phyloP scores from a whole-genome alignment of 306 rosid genomes.

The Acacia acuminata region DNA sequence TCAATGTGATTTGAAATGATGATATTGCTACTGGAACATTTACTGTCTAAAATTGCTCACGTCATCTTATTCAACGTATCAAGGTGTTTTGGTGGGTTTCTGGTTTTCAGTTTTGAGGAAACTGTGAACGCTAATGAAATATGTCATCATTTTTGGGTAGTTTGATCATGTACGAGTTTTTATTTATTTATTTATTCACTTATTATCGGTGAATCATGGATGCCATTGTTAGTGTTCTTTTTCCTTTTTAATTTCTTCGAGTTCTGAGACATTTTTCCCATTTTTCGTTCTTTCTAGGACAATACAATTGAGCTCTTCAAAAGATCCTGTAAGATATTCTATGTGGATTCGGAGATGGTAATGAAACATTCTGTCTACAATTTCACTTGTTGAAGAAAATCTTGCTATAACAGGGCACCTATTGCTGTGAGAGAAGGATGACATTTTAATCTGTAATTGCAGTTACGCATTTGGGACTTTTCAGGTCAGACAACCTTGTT shows the following conservation, averaged over 20 bases:
- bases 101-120: slow-evolving; percentile 22
- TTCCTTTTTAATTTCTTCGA: slow-evolving; percentile 6
- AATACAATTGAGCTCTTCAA: slow-evolving; percentile 73
- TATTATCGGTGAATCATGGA: slow-evolving; percentile 11
- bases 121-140: slow-evolving; percentile 17
- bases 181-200: slow-evolving; percentile 13
- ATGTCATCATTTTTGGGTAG: slow-evolving; percentile 15
- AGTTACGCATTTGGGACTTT: slow-evolving; percentile 93
- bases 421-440: slow-evolving; percentile 34
- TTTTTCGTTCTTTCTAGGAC: slow-evolving; percentile 59
- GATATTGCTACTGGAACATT: slow-evolving; percentile 2
- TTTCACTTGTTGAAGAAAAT: background rate
- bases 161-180: background rate
- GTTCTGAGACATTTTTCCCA: slow-evolving; percentile 22
- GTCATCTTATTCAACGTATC: slow-evolving; percentile 15
- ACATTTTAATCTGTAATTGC: slow-evolving; percentile 36
- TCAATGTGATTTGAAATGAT: slow-evolving; percentile 3
- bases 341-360: slow-evolving; percentile 90
- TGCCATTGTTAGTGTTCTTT: background rate
- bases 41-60: slow-evolving; percentile 1
- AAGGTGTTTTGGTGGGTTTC: slow-evolving; percentile 22
- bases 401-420: background rate
- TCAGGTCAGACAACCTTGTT: slow-evolving; percentile 72
- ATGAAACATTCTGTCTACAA: slow-evolving; percentile 28
- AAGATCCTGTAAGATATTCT: slow-evolving; percentile 92